phyloP scores from a whole-genome alignment of 2,329 filamentous ascomycete species.

The Fusarium miscanthi region DNA sequence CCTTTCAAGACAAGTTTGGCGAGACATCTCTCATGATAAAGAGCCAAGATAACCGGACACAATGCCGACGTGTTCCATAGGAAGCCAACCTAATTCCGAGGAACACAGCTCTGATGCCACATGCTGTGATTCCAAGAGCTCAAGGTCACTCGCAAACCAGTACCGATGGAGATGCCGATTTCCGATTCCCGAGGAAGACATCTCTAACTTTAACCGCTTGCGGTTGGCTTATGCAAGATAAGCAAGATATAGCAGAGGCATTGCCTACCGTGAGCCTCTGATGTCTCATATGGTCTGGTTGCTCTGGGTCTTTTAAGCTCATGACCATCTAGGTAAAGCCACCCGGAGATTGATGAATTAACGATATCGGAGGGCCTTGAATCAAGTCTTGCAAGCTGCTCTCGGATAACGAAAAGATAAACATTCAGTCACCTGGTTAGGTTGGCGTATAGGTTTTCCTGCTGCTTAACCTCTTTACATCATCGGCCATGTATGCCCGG shows the following conservation, averaged over 20 bases:
- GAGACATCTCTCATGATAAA: slow-evolving; percentile 4
- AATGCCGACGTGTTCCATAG: slow-evolving; percentile 31
- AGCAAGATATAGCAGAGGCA: neutral
- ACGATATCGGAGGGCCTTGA: neutral
- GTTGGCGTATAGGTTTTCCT: neutral
- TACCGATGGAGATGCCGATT: slow-evolving; percentile 26
- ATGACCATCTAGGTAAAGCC: neutral
- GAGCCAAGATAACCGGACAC: slow-evolving; percentile 34
- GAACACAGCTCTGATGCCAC: neutral
- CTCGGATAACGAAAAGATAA: neutral
- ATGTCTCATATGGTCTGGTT: neutral
- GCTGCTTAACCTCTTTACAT: neutral
- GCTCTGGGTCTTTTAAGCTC: neutral
- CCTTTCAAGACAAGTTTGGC: slow-evolving; percentile 35
- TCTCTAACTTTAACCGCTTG: slow-evolving; percentile 21
- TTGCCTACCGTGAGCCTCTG: neutral
- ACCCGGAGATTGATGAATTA: neutral
- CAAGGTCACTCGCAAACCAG: slow-evolving; percentile 9
- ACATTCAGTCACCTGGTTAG: neutral
- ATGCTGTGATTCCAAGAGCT: slow-evolving; percentile 4
- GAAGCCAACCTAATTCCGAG: slow-evolving; percentile 26
- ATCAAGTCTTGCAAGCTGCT: neutral
- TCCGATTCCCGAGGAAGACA: slow-evolving; percentile 31
- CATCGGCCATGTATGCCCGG: neutral
- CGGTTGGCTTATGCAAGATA: slow-evolving; percentile 9